Evolutionary conservation across 345 rosid species (phyloP).

Genomic region (Populus tremula): DNA sequence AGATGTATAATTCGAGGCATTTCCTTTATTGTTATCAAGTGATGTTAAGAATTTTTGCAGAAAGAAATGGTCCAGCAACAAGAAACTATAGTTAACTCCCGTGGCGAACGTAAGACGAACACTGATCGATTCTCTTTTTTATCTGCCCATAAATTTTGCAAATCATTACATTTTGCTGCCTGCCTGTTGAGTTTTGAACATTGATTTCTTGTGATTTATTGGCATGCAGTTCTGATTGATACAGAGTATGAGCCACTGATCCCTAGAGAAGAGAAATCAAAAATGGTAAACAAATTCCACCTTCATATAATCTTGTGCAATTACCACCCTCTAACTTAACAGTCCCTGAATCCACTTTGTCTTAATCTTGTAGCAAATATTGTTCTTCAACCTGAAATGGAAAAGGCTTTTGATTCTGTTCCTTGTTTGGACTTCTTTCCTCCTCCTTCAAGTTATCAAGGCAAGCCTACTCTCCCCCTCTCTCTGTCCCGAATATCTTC

Average conservation of each 20-base stretch:
- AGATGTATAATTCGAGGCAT: background rate
- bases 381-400: constrained; percentile 70
- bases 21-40: background rate
- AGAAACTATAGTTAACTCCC: constrained; percentile 47
- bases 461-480: constrained; percentile 6
- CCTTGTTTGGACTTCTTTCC: constrained; percentile 63
- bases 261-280: constrained; percentile 66
- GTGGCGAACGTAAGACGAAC: constrained; percentile 71
- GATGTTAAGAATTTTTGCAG: constrained; percentile 38
- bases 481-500: background rate
- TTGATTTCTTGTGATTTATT: background rate
- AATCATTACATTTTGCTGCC: background rate
- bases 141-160: too few relatives aligned
- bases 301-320: background rate
- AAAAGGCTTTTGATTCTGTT: constrained; percentile 51
- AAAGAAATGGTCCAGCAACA: constrained; percentile 54
- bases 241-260: constrained; percentile 66
- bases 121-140: background rate
- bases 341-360: background rate
- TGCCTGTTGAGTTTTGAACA: background rate
- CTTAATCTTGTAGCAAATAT: constrained; percentile 46
- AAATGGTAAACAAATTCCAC: constrained; percentile 38
- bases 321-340: background rate
- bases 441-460: constrained; percentile 58
- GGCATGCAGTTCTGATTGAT: constrained; percentile 65